These are phyloP conservation scores for Royoungia palumana DNA, from an alignment of 768 basidiomycete genomes.

Conservation along the genomic window DNA sequence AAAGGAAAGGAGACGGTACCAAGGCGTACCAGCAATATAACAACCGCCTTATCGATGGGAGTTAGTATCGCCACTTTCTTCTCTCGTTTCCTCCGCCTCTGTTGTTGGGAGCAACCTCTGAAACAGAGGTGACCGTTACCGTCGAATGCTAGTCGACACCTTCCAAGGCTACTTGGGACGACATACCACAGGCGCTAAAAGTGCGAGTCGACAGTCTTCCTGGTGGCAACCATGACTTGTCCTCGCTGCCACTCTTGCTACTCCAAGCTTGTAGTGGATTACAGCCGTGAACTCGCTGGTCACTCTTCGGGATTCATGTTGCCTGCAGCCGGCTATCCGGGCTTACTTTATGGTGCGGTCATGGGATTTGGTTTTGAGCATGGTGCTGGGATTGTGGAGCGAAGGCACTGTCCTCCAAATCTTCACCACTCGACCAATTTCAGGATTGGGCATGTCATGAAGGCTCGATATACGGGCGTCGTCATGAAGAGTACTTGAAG, in stretches of 20 bases:
- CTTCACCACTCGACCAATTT: conserved; percentile 35
- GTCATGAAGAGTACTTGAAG: conserved; percentile 21
- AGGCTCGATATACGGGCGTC: conserved; percentile 20
- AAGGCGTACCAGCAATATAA: conserved; percentile 95
- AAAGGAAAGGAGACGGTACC: conserved; percentile 81
- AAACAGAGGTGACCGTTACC: conserved; percentile 18
- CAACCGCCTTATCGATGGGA: conserved; percentile 99
- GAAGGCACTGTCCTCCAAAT: conserved; percentile 27
- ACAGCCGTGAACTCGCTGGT: conserved; percentile 27
- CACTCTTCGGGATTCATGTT: conserved; percentile 25
- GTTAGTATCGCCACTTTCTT: conserved; percentile 81
- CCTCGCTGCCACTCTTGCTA: conserved; percentile 23
- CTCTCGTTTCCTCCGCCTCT: conserved; percentile 34
- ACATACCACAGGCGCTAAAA: conserved; percentile 26
- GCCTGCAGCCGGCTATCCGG: conserved; percentile 24
- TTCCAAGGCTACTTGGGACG: conserved; percentile 22
- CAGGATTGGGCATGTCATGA: conserved; percentile 30
- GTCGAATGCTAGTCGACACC: conserved; percentile 24
- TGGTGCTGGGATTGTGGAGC: conserved; percentile 33
- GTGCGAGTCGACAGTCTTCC: conserved; percentile 29
- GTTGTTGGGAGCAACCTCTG: conserved; percentile 19
- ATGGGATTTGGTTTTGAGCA: conserved; percentile 31
- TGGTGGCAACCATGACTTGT: conserved; percentile 31
- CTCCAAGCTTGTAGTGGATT: conserved; percentile 19
- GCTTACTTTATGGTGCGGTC: conserved; percentile 29